A percentile compares a stretch with the other conserved stretches of the same genome.
phyloP scores from a whole-genome alignment of 192 early-diverging fungal species.

The Gigaspora rosea region DNA sequence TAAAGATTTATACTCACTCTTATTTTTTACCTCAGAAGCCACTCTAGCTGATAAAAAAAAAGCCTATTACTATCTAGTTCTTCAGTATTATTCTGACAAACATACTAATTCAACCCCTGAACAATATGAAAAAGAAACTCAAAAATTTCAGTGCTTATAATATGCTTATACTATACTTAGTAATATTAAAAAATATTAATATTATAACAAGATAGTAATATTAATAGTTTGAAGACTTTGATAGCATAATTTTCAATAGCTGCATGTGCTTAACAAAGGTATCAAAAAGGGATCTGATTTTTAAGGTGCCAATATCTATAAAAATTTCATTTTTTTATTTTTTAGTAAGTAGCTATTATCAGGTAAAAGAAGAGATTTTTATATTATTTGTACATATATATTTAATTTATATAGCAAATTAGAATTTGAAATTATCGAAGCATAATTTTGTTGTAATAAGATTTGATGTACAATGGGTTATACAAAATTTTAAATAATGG shows the following conservation, averaged over 20 bases:
- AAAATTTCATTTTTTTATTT: too few species aligned
- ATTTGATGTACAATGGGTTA: too few species aligned
- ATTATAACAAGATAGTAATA: constrained; percentile 75
- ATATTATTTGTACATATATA: too few species aligned
- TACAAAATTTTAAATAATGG: too few species aligned
- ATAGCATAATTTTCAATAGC: too few species aligned
- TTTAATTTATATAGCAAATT: too few species aligned
- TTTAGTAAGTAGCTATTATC: too few species aligned
- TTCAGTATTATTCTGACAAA: constrained; percentile 83
- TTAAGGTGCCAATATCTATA: too few species aligned
- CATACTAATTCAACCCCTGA: constrained; percentile 66
- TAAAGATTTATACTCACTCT: constrained; percentile 11
- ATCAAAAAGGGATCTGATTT: constrained; percentile 45
- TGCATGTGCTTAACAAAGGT: too few species aligned
- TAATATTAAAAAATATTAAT: constrained; percentile 59
- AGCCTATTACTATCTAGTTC: constrained; percentile 87
- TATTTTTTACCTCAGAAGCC: background rate
- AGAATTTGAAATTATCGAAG: too few species aligned
- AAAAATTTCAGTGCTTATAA: constrained; percentile 72
- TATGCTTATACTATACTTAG: constrained; percentile 77
- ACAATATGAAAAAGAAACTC: constrained; percentile 57
- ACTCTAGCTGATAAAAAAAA: constrained; percentile 64
- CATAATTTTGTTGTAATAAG: too few species aligned
- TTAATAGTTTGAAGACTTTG: constrained; percentile 35
- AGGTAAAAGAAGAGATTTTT: too few species aligned